Evolutionary conservation across 345 rosid genomes (phyloP), one percentile per base, ranked within the genome.

Genomic region (Crucihimalaya himalaica): DNA sequence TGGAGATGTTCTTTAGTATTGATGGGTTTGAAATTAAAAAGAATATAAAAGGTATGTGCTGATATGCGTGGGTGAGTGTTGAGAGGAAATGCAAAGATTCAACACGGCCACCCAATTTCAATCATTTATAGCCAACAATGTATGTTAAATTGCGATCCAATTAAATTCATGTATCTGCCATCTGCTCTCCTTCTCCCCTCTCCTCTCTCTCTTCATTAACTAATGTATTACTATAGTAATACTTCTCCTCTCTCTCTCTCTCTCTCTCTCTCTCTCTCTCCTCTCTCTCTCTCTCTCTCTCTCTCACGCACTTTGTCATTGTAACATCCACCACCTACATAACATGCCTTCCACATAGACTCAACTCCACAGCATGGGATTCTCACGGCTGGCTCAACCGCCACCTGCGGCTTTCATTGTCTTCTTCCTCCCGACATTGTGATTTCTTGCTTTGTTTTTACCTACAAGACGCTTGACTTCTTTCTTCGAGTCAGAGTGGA

Each of bases 401-500:
- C 76, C 57, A 62, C 60, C 67, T 77, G 70, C n/a, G 80, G 76
- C 48, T 64, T 71, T 48, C n/a, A 37, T 77, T 31, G 76, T 77
- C 76, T 77, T 77, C 56, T 64, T 64, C 60, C 20, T 65, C 68
- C 80, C 57, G 80, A 77, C 80, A 71, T 77, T 77, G 62, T 77
- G 14, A 77, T 58, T 77, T 77, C 76, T 71, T 77, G 76, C 80
- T 77, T 65, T 77, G 80, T 50, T 77, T n/a, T 77, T 55, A 71
- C 76, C 35, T 77, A 77, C 62, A 77, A 72, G 76, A 71, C 76
- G 31, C 62, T 77, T 21, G 80, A 77, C 7, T 77, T 77, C 76
- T 71, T n/a, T 51, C 80, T 77, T 77, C 67, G 80, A 77, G 63
- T 77, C 80, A 2, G 80, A 77, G 72, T 77, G 80, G 80, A 77